These are phyloP conservation scores for Xylaria curta DNA, from an alignment of 495 filamentous ascomycete species.

Conservation along the genomic window DNA sequence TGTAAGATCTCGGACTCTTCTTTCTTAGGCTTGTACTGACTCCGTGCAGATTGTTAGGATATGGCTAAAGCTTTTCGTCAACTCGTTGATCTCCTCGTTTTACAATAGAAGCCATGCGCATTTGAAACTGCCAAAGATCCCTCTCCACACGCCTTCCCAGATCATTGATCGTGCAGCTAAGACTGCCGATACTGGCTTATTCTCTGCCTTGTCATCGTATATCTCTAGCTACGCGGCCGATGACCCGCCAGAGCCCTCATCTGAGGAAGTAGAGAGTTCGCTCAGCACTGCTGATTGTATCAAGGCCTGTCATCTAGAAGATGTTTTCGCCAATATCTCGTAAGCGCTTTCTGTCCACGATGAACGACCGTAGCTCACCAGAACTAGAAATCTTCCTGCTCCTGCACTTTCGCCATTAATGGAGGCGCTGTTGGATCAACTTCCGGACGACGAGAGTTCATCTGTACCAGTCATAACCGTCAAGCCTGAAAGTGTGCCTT, in stretches of 20 bases:
- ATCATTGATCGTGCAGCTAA: constrained; percentile 87
- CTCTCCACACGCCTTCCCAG: constrained; percentile 88
- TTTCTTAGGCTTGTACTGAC: constrained; percentile 35
- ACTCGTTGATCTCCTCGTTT: constrained; percentile 88
- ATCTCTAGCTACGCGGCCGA: constrained; percentile 98
- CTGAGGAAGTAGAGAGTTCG: constrained; percentile 96
- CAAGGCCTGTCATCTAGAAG: constrained; percentile 82
- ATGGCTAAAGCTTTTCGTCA: constrained; percentile 94
- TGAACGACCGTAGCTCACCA: constrained; percentile 19
- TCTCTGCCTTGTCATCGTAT: constrained; percentile 93
- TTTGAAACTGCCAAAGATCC: constrained; percentile 81
- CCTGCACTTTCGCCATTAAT: constrained; percentile 71
- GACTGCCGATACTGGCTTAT: constrained; percentile 77
- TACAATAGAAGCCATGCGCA: constrained; percentile 72
- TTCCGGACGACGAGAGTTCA: constrained; percentile 84
- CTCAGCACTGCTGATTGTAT: constrained; percentile 94
- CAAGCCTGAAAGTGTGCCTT: constrained; percentile 75
- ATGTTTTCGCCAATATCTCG: constrained; percentile 85
- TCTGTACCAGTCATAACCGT: constrained; percentile 76
- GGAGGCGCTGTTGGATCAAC: constrained; percentile 74
- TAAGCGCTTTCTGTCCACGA: constrained; percentile 48
- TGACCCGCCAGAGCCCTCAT: constrained; percentile 95
- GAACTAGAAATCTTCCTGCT: constrained; percentile 69
- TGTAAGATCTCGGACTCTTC: constrained; percentile 55
- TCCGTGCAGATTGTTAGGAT: constrained; percentile 75